Base-by-base conservation (phyloP, 768 basidiomycete species). In the Pholiota conissans region DNA sequence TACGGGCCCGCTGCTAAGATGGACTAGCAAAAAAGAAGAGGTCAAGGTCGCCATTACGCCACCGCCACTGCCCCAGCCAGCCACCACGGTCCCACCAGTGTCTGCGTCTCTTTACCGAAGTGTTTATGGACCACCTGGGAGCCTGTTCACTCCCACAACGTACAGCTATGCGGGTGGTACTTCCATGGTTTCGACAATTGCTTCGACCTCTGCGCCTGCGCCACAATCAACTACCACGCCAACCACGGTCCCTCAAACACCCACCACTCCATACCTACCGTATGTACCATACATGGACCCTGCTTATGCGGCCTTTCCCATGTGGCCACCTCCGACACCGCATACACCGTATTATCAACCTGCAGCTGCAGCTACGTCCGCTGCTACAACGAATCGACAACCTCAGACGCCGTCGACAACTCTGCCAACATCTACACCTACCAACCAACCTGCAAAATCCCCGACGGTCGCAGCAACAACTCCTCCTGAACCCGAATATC, bases 1-100 rank as follows among this genome's bases (percentile, higher is more conserved):
- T 7, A 74, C 84, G 26, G 91, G 89, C 0, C 89, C 90, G 2
- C 69, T 90, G 26, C 56, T 94, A 30, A 79, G 90, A 48, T 91
- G 86, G 86, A 69, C 90, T 24, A 91, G 89, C 66, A 80, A 75
- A 55, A 73, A 69, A 22, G 92, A 92, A 69, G 78, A 85, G 34
- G 71, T 79, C 6, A 79, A 79, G 50, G 76, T 86, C 11, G 66
- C 77, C 1, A 66, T 76, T 9, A 73, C 71, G 3, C 74, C 77
- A 1, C 72, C 76, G 1, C 64, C 70, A 8, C 62, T 63, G 3
- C 55, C 65, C 3, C 68, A 66, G 3, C 56, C 64, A 27, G 57
- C 68, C 11, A 49, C 60, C 3, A 48, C 65, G 30, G 56, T 64
- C 4, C 56, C 61, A 18, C n/a, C 62, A 5, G 28, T 5, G 35